Percentiles rank a stretch among this genome's conserved stretches.
Conservation (phyloP, 768 basidiomycete species). For the Mycena olivaceomarginata region DNA sequence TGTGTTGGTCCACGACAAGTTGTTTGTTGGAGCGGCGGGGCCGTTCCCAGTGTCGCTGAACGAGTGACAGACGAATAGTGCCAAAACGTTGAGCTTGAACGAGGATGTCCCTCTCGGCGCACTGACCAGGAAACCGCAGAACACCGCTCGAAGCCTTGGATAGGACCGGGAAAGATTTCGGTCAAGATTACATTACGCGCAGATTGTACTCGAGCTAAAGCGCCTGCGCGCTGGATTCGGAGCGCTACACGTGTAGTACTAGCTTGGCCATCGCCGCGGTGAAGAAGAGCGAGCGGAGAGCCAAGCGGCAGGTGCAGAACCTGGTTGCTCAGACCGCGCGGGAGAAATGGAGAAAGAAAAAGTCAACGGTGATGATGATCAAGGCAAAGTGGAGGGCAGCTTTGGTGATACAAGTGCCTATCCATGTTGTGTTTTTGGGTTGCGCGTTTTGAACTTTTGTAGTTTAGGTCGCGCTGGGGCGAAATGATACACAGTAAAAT, state of each 20-base stretch:
- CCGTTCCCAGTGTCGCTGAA: constrained; percentile 41
- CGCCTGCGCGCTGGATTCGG: constrained; percentile 76
- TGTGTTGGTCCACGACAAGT: constrained; percentile 44
- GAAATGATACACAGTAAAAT: background rate
- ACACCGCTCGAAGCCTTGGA: too few relatives aligned
- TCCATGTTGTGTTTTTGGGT: background rate
- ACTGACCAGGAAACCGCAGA: background rate
- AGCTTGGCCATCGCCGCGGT: constrained; percentile 81
- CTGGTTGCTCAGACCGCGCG: constrained; percentile 66
- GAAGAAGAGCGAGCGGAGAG: constrained; percentile 68
- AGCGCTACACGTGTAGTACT: constrained; percentile 78
- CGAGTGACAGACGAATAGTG: constrained; percentile 40
- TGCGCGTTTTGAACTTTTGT: background rate
- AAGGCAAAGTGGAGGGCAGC: constrained; percentile 78
- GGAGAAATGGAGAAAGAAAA: constrained; percentile 84
- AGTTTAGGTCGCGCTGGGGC: background rate
- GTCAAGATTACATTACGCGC: constrained; percentile 49
- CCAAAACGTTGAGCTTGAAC: too few relatives aligned
- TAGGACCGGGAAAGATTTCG: too few relatives aligned
- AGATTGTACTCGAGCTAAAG: constrained; percentile 74
- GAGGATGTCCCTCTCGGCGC: constrained; percentile 40
- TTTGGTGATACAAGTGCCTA: constrained; percentile 74
- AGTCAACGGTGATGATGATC: constrained; percentile 76
- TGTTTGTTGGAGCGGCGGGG: constrained; percentile 36
- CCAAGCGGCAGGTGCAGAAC: constrained; percentile 65